These are phyloP conservation scores for Colletotrichum sp. DNA, from an alignment of 2,329 filamentous ascomycete species.

Conservation along the genomic window DNA sequence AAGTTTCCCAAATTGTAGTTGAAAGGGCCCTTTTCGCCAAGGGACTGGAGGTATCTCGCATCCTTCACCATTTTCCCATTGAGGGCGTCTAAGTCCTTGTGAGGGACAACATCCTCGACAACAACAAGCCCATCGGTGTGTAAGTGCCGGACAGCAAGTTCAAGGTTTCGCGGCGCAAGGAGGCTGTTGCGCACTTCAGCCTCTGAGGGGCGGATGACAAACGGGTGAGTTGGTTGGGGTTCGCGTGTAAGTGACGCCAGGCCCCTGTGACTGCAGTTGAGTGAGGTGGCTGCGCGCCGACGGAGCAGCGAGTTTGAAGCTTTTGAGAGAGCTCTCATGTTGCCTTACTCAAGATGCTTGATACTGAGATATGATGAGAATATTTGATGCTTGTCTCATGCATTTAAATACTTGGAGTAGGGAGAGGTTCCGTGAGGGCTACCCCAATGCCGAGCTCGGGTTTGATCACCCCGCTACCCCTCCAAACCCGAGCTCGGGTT, in stretches of 20 bases:
- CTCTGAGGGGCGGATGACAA: conserved; percentile 38
- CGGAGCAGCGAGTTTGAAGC: background rate
- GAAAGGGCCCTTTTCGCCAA: conserved; percentile 60
- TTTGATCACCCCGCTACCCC: background rate
- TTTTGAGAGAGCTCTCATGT: background rate
- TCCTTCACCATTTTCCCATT: conserved; percentile 66
- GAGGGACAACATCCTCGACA: conserved; percentile 56
- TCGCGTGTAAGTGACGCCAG: conserved; percentile 7
- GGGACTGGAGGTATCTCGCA: conserved; percentile 53
- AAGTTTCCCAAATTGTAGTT: conserved; percentile 69
- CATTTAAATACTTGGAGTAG: background rate
- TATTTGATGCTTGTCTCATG: background rate
- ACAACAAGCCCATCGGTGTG: conserved; percentile 63
- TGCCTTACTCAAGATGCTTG: background rate
- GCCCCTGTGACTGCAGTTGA: background rate
- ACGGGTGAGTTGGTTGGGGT: conserved; percentile 10
- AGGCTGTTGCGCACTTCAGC: background rate
- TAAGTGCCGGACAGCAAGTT: conserved; percentile 57
- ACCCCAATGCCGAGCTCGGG: conserved; percentile 31
- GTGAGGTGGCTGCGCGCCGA: background rate
- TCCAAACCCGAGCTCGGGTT: conserved; percentile 36
- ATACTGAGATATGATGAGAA: background rate
- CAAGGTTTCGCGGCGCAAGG: conserved; percentile 54
- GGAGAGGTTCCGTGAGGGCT: background rate
- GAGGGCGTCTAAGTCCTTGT: conserved; percentile 56